Evolutionary conservation across 352 stramenopile species (phyloP).

Genomic region (Globisporangium alternatum): DNA sequence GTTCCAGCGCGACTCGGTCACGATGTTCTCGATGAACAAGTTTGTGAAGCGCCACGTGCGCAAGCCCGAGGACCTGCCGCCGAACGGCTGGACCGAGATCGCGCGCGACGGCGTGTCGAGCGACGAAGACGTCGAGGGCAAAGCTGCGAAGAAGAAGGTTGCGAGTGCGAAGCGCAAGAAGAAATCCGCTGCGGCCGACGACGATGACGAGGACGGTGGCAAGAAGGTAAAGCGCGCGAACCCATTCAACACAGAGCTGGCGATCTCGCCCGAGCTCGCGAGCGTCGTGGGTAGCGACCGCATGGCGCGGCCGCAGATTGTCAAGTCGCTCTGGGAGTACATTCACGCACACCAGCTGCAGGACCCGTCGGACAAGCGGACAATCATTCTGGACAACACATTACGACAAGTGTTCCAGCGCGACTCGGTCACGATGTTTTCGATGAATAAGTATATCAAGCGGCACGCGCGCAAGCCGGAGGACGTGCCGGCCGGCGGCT

Average conservation of each 20-base stretch:
- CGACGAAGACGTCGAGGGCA: constrained; percentile 67
- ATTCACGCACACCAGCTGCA: constrained; percentile 95
- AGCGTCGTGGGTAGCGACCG: constrained; percentile 76
- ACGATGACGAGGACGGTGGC: constrained; percentile 39
- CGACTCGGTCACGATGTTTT: constrained; percentile 87
- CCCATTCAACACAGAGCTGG: constrained; percentile 74
- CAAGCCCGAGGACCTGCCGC: constrained; percentile 62
- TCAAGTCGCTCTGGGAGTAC: constrained; percentile 96
- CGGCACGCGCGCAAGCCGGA: constrained; percentile 71
- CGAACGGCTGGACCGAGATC: constrained; percentile 73
- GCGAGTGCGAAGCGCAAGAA: constrained; percentile 62
- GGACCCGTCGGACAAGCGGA: constrained; percentile 92
- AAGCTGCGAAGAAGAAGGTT: constrained; percentile 62
- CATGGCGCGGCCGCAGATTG: constrained; percentile 89
- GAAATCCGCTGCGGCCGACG: constrained; percentile 13
- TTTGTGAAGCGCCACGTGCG: constrained; percentile 84
- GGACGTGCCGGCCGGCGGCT: constrained; percentile 65
- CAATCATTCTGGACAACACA: constrained; percentile 90
- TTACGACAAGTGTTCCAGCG: constrained; percentile 83
- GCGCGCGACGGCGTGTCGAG: constrained; percentile 75
- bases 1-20: constrained; percentile 82
- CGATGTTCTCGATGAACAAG: constrained; percentile 90
- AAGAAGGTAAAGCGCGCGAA: constrained; percentile 59
- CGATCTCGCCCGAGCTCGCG: constrained; percentile 73
- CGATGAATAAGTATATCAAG: constrained; percentile 90